Evolutionary conservation across 371 early-diverging fungal species (phyloP), one percentile per base, ranked within the genome.

Genomic region (Lichtheimia hyalospora): DNA sequence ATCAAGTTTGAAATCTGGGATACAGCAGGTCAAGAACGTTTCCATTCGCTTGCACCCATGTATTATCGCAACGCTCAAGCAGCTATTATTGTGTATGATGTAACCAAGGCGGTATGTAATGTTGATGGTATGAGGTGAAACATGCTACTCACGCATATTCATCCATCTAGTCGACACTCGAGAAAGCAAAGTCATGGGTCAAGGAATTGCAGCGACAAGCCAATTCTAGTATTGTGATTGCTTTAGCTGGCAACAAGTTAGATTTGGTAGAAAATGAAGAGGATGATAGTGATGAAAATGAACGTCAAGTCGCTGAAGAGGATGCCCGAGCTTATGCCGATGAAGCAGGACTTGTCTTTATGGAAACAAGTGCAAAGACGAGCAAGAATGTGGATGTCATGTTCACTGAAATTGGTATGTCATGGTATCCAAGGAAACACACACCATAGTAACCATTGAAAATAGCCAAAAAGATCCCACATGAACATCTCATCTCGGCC

Each of bases 111-210:
- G 44, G 89, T 88, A 79, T 73, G 80, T 34, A 8, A 8, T 10
- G 2, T 2, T 28, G 6, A 3, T 28, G 6, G 28, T 7, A 28
- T 28, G 1, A 1, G 28, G 10, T 34, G 34, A 34, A 34, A 2
- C 34, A 34, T 34, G 6, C 34, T 0, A 34, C 34, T 34, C 10
- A 34, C 34, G 34, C 10, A 4, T 34, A 34, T 6, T 8, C 34
- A 46, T n/a, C 3, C 15, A 44, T 41, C 40, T 76, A 88, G 88
- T 89, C 93, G 18, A 96, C 99, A 16, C 87, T 99, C 58, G 95
- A 94, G 54, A 95, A 91, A 81, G 99, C 99, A 39, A 97, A 97
- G 82, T 88, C 91, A 6, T 99, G 99, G 99, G 95, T 99, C 39
- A 92, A 95, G 66, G 99, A 99, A 70, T 81, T 98, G 55, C 95